phyloP scores from a whole-genome alignment of 2,329 filamentous ascomycete genomes.

The Zalaria sp. region DNA sequence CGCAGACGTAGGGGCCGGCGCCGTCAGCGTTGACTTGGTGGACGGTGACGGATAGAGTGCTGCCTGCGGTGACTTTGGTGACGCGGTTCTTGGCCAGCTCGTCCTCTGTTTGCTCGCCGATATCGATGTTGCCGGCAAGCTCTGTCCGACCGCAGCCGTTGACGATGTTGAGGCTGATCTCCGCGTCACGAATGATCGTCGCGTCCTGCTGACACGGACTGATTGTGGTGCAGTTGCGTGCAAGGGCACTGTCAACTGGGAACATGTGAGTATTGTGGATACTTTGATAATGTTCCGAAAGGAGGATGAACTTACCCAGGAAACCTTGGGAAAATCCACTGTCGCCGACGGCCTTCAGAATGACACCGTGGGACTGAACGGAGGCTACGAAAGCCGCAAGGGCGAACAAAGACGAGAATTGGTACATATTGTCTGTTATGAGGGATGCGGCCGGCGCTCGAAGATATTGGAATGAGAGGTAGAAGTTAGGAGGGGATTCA shows the following conservation, averaged over 20 bases:
- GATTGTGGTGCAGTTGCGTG: background rate
- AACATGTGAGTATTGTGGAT: background rate
- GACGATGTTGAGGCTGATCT: background rate
- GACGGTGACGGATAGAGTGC: conserved; percentile 15
- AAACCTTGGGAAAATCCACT: background rate
- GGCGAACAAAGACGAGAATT: background rate
- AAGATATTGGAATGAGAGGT: background rate
- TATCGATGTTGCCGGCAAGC: background rate
- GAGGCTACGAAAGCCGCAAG: background rate
- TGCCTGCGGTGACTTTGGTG: conserved; percentile 16
- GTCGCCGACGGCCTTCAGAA: background rate
- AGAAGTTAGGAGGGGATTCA: background rate
- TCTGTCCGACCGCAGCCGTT: background rate
- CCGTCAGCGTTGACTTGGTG: background rate
- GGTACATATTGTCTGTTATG: background rate
- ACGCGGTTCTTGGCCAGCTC: background rate
- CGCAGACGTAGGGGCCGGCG: background rate
- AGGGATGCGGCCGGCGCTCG: background rate
- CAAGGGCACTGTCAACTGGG: background rate
- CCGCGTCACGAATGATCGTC: background rate
- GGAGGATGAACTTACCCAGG: background rate
- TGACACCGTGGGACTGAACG: background rate
- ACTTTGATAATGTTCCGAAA: background rate
- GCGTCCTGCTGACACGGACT: background rate
- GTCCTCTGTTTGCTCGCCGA: background rate